A percentile compares a stretch with the other conserved stretches of the same genome.
Evolutionary conservation across 1,139 yeast genomes (phyloP).

Genomic region (Saccharomyces pastorianus): DNA sequence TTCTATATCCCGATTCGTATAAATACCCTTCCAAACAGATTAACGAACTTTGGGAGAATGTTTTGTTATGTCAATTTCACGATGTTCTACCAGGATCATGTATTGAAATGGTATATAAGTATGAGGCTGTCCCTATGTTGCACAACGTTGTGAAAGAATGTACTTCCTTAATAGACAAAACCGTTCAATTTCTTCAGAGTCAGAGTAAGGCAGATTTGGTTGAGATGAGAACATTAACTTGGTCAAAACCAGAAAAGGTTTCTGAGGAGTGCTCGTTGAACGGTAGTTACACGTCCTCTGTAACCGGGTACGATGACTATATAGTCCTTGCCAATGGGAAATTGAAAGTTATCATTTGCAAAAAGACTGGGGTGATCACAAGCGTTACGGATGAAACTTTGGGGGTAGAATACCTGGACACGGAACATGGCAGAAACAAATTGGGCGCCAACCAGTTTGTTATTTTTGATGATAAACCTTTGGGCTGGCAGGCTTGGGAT

Average conservation of each 20-base stretch:
- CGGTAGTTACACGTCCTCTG: conserved; percentile 2
- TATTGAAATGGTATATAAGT: conserved; percentile 85
- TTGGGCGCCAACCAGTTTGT: conserved; percentile 72
- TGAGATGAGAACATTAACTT: conserved; percentile 35
- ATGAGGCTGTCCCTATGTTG: conserved; percentile 83
- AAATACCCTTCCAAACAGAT: conserved; percentile 64
- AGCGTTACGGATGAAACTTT: conserved; percentile 56
- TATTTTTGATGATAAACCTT: conserved; percentile 80
- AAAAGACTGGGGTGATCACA: conserved; percentile 51
- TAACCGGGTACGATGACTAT: conserved; percentile 9
- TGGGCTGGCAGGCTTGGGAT: conserved; percentile 95
- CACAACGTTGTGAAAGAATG: conserved; percentile 47
- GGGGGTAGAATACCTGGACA: conserved; percentile 61
- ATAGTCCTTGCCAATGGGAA: conserved; percentile 48
- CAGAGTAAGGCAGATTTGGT: conserved; percentile 8
- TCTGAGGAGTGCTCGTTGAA: neutral
- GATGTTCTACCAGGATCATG: conserved; percentile 96
- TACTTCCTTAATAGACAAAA: conserved; percentile 44
- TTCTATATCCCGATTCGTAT: conserved; percentile 41
- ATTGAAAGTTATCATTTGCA: conserved; percentile 49
- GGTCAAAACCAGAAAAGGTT: conserved; percentile 8
- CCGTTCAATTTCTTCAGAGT: conserved; percentile 37
- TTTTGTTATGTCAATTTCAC: conserved; percentile 87
- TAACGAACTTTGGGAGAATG: conserved; percentile 74
- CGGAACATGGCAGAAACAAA: conserved; percentile 40